Evolutionary conservation across 306 rosid species (phyloP).

Genomic region (Cicer arietinum): DNA sequence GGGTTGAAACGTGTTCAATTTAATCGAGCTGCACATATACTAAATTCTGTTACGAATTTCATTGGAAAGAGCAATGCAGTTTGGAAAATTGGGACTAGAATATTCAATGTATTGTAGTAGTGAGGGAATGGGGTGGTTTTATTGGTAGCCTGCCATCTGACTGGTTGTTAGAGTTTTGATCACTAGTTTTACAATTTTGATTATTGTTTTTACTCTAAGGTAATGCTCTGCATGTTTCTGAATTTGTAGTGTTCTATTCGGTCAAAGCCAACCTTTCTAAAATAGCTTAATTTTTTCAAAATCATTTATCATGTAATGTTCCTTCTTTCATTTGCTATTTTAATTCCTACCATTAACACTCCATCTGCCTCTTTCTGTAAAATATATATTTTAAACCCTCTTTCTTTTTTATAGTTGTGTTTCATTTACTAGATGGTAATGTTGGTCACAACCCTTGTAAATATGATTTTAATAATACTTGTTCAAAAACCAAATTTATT

Average conservation of each 20-base stretch:
- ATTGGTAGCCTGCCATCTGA: background rate
- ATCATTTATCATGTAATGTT: background rate
- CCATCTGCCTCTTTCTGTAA: no score
- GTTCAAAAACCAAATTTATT: no score
- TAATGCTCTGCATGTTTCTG: background rate
- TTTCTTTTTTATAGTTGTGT: no score
- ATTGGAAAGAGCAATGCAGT: conserved; percentile 46
- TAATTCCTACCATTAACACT: no score
- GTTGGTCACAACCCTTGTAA: no score
- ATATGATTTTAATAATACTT: no score
- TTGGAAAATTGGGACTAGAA: conserved; percentile 50
- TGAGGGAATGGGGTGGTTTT: conserved; percentile 2
- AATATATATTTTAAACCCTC: no score
- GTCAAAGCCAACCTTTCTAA: background rate
- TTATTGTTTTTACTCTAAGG: background rate
- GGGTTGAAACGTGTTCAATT: conserved; percentile 50
- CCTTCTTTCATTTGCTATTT: background rate
- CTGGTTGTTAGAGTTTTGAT: background rate
- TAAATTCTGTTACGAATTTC: conserved; percentile 47
- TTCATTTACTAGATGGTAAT: no score
- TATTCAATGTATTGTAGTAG: conserved; percentile 44
- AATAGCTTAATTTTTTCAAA: background rate
- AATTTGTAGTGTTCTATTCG: background rate
- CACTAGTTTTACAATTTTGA: background rate
- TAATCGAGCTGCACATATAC: conserved; percentile 48